Evolutionary conservation across 306 rosid species (phyloP), one percentile per base, ranked within the genome.

Genomic region (Neltuma alba): DNA sequence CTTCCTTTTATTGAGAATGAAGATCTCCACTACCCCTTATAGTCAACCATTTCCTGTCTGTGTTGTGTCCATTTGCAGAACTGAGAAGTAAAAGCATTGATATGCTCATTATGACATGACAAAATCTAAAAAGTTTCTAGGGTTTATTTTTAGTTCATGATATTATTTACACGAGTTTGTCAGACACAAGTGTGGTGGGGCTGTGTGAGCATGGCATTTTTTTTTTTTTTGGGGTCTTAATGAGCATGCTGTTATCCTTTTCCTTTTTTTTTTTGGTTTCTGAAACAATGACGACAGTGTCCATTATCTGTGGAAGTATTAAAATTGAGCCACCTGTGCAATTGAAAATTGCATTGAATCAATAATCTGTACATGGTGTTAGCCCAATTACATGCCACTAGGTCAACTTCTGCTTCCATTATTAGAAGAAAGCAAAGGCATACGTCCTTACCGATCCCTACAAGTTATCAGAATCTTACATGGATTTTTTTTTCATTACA

Each of bases 401-500:
- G 9, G 64, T 33, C n/a, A 13, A 25, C 8, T 67, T 30, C 12
- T 65, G 18, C 28, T 58, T 50, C 54, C 50, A 23, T 58, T 62
- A 21, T 76, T 67, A 27, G 74, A 77, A 67, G 44, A 45, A 28
- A 28, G 72, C 55, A 16, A 70, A 20, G 52, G 65, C 72, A 70
- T 28, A 47, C 37, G 69, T 25, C 52, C 47, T 30, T 40, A 54
- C 45, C 72, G 14, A 63, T 80, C 21, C 21, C 40, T 50, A 41
- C 0, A 10, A 34, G 71, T 76, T 31, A 68, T 74, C 82, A 47
- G 25, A 70, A 79, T 62, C 70, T 76, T 68, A 8, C 58, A 69
- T 64, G 16, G 34, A 40, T 86, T 36, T 45, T 83, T 60, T 2
- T 42, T 70, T 27, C 75, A 27, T 16, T 71, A 40, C 70, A 75